Evolutionary conservation across 306 rosid genomes (phyloP), one percentile per base, ranked within the genome.

Genomic region (Bauhinia variegata): DNA sequence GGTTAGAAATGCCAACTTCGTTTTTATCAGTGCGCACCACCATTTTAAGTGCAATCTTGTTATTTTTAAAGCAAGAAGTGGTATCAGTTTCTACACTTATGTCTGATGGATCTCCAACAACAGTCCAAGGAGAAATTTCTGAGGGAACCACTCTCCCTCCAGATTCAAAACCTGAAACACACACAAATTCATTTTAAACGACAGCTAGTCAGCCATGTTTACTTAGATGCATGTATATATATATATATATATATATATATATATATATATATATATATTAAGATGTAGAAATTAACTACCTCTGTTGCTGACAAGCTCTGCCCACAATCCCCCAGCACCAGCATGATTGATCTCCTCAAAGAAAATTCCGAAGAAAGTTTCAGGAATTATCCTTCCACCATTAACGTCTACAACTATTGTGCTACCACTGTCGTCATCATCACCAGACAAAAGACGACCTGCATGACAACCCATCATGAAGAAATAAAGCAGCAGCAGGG

Each of bases 1-100:
- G 96, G 71, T 91, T 88, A 36, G 84, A 88, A 60, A 91, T 61
- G 36, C 96, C 95, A 74, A 88, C 96, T 6, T 91, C 96, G 76
- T 84, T 17, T 50, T 36, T 36, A 5, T 5, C 8, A 5, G 41
- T 52, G 59, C 75, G 66, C 91, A 91, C 91, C 37, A 86, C 86
- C 79, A 88, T 75, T 72, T 73, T 72, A 0, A 88, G 73, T 38
- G 97, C 96, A 46, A 91, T 77, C 68, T 88, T 86, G 50, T 91
- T 91, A 18, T 78, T 85, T 34, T 88, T 81, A 66, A 91, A 91
- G 75, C 80, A 72, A 60, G 97, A 91, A 8, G 70, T 76, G 3
- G 78, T 88, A 18, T 84, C 92, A 2, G 97, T 88, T n/a, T 80
- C 80, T 11, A 88, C 72, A 30, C 28, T 14, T 74, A 86, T 13